These are phyloP conservation scores for Skeletonema marinoi DNA, from an alignment of 108 stramenopile species.

Conservation along the genomic window DNA sequence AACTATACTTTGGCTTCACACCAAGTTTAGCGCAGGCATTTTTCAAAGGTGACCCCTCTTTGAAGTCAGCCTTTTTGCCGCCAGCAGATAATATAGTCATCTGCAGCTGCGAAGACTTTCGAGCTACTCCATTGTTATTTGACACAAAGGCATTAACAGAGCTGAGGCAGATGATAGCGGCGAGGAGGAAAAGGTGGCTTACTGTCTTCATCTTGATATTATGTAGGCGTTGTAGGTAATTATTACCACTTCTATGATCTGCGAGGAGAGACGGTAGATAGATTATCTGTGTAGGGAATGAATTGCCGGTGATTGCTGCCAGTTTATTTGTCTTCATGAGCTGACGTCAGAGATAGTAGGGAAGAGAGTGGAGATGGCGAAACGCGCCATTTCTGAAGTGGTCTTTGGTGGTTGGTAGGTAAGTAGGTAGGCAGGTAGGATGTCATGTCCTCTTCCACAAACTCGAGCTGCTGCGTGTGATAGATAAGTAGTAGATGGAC, in stretches of 20 bases:
- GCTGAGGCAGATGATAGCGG: conserved; percentile 2
- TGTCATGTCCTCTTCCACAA: no score
- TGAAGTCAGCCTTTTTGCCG: conserved; percentile 75
- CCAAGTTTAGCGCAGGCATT: conserved; percentile 71
- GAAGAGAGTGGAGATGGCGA: no score
- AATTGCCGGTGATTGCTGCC: no score
- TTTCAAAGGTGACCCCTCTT: conserved; percentile 68
- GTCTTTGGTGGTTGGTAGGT: no score
- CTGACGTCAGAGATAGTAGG: no score
- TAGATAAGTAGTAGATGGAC: no score
- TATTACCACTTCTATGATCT: not conserved
- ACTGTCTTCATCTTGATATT: not conserved
- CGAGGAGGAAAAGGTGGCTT: not conserved
- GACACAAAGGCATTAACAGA: not conserved
- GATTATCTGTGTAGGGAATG: no score
- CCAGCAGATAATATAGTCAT: conserved; percentile 72
- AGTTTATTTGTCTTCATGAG: no score
- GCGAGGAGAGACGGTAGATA: no score
- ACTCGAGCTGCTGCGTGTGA: no score
- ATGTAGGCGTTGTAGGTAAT: not conserved
- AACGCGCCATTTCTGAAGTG: no score
- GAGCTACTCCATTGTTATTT: not conserved
- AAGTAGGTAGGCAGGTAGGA: no score
- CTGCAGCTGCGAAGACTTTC: conserved; percentile 34
- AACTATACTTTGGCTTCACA: conserved; percentile 82